A percentile compares a stretch with the other conserved stretches of the same genome.
Conservation (phyloP, 2,329 filamentous ascomycete species). For the Xylaria sp. region DNA sequence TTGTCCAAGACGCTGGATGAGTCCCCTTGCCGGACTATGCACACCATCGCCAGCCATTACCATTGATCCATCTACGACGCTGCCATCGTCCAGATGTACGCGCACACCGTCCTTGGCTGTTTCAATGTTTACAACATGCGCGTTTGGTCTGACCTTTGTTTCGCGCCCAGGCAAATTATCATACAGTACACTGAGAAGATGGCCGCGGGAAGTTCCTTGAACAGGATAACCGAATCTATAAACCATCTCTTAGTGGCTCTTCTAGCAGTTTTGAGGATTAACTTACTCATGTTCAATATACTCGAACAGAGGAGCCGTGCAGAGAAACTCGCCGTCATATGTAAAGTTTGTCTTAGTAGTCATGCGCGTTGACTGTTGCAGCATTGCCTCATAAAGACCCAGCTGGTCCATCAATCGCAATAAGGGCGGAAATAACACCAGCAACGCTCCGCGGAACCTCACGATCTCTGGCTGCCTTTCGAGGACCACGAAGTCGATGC, state of each 20-base stretch:
- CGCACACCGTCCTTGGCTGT: conserved; percentile 28
- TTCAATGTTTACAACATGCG: conserved; percentile 29
- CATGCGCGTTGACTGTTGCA: conserved; percentile 6
- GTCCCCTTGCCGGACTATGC: conserved; percentile 29
- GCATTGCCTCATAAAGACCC: conserved; percentile 31
- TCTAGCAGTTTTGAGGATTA: not conserved
- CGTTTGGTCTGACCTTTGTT: conserved; percentile 25
- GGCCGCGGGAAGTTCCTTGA: conserved; percentile 27
- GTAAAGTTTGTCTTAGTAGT: conserved; percentile 20
- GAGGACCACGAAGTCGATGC: conserved; percentile 44
- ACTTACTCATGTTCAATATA: conserved; percentile 21
- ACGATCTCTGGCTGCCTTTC: conserved; percentile 38
- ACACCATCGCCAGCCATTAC: conserved; percentile 36
- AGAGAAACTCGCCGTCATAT: conserved; percentile 6
- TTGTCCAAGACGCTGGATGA: conserved; percentile 21
- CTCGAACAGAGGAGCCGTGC: not conserved
- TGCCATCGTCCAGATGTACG: conserved; percentile 33
- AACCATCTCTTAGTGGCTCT: not conserved
- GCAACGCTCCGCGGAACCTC: conserved; percentile 38
- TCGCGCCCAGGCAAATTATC: conserved; percentile 26
- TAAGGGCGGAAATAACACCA: conserved; percentile 37
- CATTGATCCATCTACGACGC: conserved; percentile 30
- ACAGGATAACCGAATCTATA: conserved; percentile 24
- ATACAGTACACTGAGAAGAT: conserved; percentile 31
- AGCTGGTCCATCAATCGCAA: conserved; percentile 42